Evolutionary conservation across 495 filamentous ascomycete species (phyloP).

Genomic region (Talaromyces proteolyticus): DNA sequence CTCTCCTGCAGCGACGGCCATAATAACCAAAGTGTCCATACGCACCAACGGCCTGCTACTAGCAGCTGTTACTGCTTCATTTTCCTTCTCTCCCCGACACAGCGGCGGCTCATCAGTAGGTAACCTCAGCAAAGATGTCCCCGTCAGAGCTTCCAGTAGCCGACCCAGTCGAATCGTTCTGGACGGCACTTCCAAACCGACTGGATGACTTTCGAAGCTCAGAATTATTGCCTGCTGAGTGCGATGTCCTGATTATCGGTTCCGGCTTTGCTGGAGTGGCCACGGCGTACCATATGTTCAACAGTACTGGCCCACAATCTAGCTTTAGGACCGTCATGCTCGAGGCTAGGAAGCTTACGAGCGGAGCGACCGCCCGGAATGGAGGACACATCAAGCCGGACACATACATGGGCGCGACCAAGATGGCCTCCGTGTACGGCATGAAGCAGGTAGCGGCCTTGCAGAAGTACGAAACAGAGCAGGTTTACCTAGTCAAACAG

Average conservation of each 20-base stretch:
- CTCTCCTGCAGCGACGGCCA: too few relatives aligned
- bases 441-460: slow-evolving; percentile 26
- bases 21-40: too few relatives aligned
- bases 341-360: slow-evolving; percentile 78
- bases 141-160: too few relatives aligned
- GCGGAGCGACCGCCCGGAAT: slow-evolving; percentile 69
- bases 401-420: slow-evolving; percentile 20
- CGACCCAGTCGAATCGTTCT: too few relatives aligned
- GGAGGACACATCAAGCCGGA: slow-evolving; percentile 33
- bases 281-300: slow-evolving; percentile 56
- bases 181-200: too few relatives aligned
- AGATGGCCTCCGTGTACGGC: slow-evolving; percentile 18
- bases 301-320: slow-evolving; percentile 24
- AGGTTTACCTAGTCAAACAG: slow-evolving; percentile 18
- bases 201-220: slow-evolving; percentile 59
- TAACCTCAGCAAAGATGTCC: too few relatives aligned
- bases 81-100: too few relatives aligned
- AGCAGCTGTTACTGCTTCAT: too few relatives aligned
- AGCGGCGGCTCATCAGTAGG: too few relatives aligned
- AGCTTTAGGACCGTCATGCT: slow-evolving; percentile 74
- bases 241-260: slow-evolving; percentile 66
- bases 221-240: slow-evolving; percentile 48
- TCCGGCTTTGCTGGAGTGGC: slow-evolving; percentile 67
- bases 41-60: too few relatives aligned
- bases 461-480: slow-evolving; percentile 23